Evolutionary conservation across 805 yeast species (phyloP).

Genomic region (Candida quercuum): DNA sequence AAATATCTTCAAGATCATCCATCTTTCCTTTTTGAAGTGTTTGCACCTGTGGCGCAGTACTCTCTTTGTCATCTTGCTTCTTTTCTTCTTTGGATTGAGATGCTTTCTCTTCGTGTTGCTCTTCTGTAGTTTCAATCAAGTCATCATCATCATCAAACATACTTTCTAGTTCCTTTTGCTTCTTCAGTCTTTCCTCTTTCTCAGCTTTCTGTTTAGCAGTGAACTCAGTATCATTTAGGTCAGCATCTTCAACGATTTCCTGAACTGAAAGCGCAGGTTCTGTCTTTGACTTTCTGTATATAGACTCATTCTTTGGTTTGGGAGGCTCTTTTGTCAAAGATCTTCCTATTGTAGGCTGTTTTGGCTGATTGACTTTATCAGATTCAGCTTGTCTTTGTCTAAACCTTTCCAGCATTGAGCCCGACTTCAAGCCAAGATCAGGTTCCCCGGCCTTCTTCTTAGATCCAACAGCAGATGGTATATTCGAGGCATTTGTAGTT

Average conservation of each 20-base stretch:
- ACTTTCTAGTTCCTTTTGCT: conserved; percentile 25
- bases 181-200: conserved; percentile 8
- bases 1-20: conserved; percentile 16
- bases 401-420: conserved; percentile 12
- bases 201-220: conserved; percentile 7
- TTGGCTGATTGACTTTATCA: conserved; percentile 12
- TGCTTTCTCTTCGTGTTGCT: background rate
- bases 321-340: conserved; percentile 5
- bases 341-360: conserved; percentile 12
- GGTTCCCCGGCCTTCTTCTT: conserved; percentile 10
- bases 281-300: conserved; percentile 8
- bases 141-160: conserved; percentile 29
- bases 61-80: no score
- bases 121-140: background rate
- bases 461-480: background rate
- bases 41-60: no score
- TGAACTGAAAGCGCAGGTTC: conserved; percentile 1
- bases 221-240: conserved; percentile 12
- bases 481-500: background rate
- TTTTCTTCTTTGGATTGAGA: conserved; percentile 1
- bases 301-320: conserved; percentile 1
- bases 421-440: conserved; percentile 15
- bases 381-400: conserved; percentile 2
- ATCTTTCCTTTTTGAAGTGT: no score
- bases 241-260: conserved; percentile 11